Evolutionary conservation across 441 rosid species (phyloP), one percentile per base, ranked within the genome.

Genomic region (Hura crepitans): DNA sequence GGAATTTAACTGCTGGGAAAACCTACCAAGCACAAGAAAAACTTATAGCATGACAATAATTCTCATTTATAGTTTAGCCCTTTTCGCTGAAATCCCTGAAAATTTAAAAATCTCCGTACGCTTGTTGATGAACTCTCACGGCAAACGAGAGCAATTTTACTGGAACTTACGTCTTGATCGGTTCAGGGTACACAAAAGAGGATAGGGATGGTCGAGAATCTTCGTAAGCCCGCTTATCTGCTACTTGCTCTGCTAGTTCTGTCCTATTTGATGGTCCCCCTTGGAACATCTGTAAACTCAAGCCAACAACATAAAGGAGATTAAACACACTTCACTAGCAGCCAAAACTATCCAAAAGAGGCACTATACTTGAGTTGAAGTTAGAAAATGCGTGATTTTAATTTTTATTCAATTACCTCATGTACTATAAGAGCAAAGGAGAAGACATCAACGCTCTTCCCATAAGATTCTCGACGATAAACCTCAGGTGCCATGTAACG

Each of bases 401-500:
- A 25, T 35, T 35, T 37, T 30, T 7, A 22, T 58, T 53, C 33
- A 30, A 45, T 65, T 81, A 85, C 88, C 92, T 87, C 88, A 2
- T 84, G 83, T 7, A 85, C 78, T 65, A 84, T 73, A 62, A 87
- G 72, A 47, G 92, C 88, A 75, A 84, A 85, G 49, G 89, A 85
- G 79, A 87, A 87, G 50, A 87, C 87, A 77, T 87, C 89, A 45
- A 85, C 80, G 58, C 88, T 85, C 79, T 82, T 87, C 67, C 92
- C 92, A 67, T 87, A 85, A 42, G 92, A 84, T 76, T 85, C 89
- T 64, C 89, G 83, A 51, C 89, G 85, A 68, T 80, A 87, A 60
- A 87, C 92, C 82, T 87, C 89, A 0, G 92, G 92, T 18, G 88
- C 88, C 92, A 87, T 84, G 73, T 87, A 87, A 25, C 92, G 89